Evolutionary conservation across 176 grass and related monocot genomes (phyloP).

Genomic region (Oryza glaberrima): DNA sequence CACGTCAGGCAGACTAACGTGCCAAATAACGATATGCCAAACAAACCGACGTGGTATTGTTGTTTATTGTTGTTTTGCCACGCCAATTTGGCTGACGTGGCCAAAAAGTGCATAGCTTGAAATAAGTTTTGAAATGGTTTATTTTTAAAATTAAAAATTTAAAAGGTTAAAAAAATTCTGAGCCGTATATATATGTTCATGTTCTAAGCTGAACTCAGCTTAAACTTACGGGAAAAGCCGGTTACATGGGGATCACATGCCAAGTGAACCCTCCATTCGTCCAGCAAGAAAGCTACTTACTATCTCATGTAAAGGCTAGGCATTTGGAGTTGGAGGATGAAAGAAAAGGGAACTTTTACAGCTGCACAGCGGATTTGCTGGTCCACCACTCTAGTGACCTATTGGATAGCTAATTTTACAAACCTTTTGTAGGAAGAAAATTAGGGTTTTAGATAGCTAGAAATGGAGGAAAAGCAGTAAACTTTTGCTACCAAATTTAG

Average conservation of each 20-base stretch:
- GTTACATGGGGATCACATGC: neutral
- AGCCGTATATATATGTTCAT: neutral
- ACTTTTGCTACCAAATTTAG: no score
- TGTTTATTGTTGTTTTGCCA: no score
- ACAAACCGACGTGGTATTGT: no score
- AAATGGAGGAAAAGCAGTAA: no score
- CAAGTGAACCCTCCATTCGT: constrained; percentile 12
- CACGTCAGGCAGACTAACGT: no score
- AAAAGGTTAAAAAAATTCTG: no score
- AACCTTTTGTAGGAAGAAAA: neutral
- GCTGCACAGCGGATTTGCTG: constrained; percentile 2
- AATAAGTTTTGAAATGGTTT: no score
- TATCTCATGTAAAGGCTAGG: neutral
- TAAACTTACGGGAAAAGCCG: neutral
- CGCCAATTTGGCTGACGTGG: no score
- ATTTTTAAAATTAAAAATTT: no score
- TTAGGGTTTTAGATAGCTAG: neutral
- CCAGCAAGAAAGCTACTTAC: neutral
- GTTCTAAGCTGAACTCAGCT: neutral
- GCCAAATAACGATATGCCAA: no score
- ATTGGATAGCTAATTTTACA: neutral
- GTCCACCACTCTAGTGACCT: neutral
- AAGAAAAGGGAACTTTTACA: neutral
- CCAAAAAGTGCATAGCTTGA: no score
- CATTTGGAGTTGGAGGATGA: no score